These are phyloP conservation scores for Trifolium dubium DNA, from an alignment of 306 rosid genomes.

Conservation along the genomic window DNA sequence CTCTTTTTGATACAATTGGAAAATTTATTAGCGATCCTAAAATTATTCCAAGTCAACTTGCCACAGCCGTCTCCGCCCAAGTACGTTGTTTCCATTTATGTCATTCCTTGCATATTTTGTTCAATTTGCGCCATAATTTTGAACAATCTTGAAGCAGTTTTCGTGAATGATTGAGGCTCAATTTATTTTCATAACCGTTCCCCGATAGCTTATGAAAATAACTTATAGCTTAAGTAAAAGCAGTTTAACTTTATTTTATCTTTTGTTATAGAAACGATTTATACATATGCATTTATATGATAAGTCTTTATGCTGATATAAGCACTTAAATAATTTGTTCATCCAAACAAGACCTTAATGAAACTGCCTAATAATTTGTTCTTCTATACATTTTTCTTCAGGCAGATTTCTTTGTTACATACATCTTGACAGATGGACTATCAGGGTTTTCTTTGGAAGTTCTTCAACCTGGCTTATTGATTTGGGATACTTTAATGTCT, in stretches of 20 bases:
- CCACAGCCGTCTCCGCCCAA: constrained; percentile 80
- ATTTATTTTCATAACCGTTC: neutral
- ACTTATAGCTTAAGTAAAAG: neutral
- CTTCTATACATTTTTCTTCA: constrained; percentile 44
- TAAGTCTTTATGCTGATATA: neutral
- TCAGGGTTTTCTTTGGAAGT: constrained; percentile 90
- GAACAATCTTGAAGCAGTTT: constrained; percentile 5
- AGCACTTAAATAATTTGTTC: neutral
- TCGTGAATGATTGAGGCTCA: neutral
- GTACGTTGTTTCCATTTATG: constrained; percentile 53
- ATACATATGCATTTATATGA: neutral
- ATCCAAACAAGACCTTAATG: no score
- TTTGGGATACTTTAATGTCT: constrained; percentile 65
- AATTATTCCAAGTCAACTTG: constrained; percentile 72
- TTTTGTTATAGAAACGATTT: no score
- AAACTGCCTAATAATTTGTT: no score
- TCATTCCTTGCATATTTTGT: constrained; percentile 13
- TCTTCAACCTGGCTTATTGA: constrained; percentile 83
- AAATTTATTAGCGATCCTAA: constrained; percentile 69
- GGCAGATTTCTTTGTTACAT: constrained; percentile 96
- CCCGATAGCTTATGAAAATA: neutral
- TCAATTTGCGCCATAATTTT: neutral
- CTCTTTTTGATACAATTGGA: constrained; percentile 82
- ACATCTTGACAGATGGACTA: constrained; percentile 83
- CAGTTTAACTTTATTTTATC: neutral